These are phyloP conservation scores for Mycogone perniciosa DNA, from an alignment of 2,329 filamentous ascomycete genomes.

Conservation along the genomic window DNA sequence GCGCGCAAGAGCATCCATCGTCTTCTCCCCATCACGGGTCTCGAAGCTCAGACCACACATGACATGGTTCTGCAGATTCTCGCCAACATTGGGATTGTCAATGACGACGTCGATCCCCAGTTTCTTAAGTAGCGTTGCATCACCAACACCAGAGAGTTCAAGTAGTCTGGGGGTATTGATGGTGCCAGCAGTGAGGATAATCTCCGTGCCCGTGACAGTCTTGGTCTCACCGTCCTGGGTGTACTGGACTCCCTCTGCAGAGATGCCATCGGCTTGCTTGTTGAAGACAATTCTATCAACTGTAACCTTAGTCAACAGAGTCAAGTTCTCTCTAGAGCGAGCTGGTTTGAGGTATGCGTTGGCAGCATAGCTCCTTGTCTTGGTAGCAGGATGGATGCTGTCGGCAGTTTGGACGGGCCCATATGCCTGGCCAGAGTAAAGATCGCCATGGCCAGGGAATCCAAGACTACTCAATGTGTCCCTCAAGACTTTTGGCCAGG, in stretches of 20 bases:
- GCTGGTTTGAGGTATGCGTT: slow-evolving; percentile 27
- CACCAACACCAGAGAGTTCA: slow-evolving; percentile 37
- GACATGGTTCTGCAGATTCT: slow-evolving; percentile 32
- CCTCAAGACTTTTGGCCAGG: slow-evolving; percentile 4
- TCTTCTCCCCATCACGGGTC: slow-evolving; percentile 4
- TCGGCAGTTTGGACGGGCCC: slow-evolving; percentile 28
- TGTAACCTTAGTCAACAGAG: slow-evolving; percentile 26
- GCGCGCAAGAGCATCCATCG: slow-evolving; percentile 26
- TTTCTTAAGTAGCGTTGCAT: slow-evolving; percentile 26
- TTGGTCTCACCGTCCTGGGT: slow-evolving; percentile 9
- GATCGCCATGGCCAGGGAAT: slow-evolving; percentile 18
- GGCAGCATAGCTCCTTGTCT: slow-evolving; percentile 27
- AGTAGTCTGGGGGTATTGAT: slow-evolving; percentile 38
- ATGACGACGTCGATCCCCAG: slow-evolving; percentile 26
- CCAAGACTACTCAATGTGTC: slow-evolving; percentile 1
- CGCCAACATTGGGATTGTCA: slow-evolving; percentile 33
- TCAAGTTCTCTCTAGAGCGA: slow-evolving; percentile 26
- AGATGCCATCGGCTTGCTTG: background rate
- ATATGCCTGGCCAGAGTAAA: slow-evolving; percentile 21
- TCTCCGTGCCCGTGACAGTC: slow-evolving; percentile 28
- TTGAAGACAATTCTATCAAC: slow-evolving; percentile 28
- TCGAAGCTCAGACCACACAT: slow-evolving; percentile 14
- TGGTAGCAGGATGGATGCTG: slow-evolving; percentile 24
- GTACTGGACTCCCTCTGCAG: slow-evolving; percentile 18
- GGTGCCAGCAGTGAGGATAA: slow-evolving; percentile 37